Evolutionary conservation across 1,139 yeast genomes (phyloP), one percentile per base, ranked within the genome.

Genomic region (Meyerozyma guilliermondii): DNA sequence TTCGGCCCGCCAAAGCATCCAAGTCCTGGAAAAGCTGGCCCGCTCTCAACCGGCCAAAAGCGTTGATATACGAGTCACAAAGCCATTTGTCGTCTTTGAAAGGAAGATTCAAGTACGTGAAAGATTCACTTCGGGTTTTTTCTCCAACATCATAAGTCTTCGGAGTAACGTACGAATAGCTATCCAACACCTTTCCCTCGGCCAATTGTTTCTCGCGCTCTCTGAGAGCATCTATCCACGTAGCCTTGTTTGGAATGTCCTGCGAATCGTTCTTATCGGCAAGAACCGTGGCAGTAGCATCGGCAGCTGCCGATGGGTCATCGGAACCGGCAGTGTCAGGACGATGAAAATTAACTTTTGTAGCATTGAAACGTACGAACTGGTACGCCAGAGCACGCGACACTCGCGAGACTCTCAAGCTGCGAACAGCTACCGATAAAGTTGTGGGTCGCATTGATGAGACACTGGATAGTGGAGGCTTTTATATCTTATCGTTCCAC

Each of bases 1-100:
- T 87, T 56, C 88, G 78, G 35, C 95, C 96, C 1, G 96, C 95
- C 48, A 87, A 68, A 5, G 94, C 92, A 59, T 88, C 96, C 58
- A 88, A 71, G 62, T 88, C 96, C 65, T 88, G 96, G 65, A 91
- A 88, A 53, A 91, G 71, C 60, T 88, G 96, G 26, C 97, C 98
- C 51, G 87, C 88, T 55, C 96, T 73, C 57, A 91, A 74, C 50
- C 96, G 76, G 18, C 97, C 97, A 45, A 82, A 84, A 2, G 96
- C 89, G 61, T 87, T 87, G 54, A 87, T 84, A 58, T 89, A 89
- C 38, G 92, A 81, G 59, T 89, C 97, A 52, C 95, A 79, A 33
- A 87, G 70, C 81, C 87, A 83, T 40, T 78, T 70, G 59, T 89
- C 96, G 47, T 85, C 87, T 57, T 86, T 86, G 67, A 89, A 89